A percentile compares a stretch with the other conserved stretches of the same genome.
Evolutionary conservation across 2,329 filamentous ascomycete genomes (phyloP).

Genomic region (Colletotrichum sp.): DNA sequence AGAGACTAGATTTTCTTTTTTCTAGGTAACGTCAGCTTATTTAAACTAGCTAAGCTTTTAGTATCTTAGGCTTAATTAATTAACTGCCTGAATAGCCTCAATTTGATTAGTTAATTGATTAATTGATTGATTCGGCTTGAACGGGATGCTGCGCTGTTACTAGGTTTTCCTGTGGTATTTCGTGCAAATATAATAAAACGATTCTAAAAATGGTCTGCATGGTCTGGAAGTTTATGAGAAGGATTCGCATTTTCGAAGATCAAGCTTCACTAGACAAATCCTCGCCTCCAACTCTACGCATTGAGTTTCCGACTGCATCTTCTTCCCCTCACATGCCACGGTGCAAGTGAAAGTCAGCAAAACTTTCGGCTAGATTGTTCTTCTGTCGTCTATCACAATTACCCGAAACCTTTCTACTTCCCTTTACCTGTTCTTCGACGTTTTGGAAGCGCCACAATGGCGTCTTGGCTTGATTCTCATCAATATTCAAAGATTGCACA

Average conservation of each 20-base stretch:
- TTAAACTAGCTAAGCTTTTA: no score
- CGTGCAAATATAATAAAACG: not conserved
- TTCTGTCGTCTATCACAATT: not conserved
- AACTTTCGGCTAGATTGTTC: not conserved
- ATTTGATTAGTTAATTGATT: no score
- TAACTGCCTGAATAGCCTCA: no score
- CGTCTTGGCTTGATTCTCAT: not conserved
- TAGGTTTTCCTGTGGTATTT: not conserved
- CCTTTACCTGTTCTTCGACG: not conserved
- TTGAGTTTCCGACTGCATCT: not conserved
- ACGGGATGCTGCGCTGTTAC: no score
- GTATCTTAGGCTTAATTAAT: no score
- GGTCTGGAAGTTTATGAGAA: not conserved
- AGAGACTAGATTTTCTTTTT: no score
- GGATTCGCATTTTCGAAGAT: not conserved
- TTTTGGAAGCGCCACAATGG: not conserved
- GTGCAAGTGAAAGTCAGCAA: not conserved
- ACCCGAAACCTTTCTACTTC: not conserved
- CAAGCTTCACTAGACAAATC: not conserved
- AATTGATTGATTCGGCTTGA: no score
- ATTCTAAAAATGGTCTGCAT: not conserved
- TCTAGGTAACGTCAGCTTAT: no score
- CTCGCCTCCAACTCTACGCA: not conserved
- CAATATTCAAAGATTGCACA: not conserved
- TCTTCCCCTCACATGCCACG: not conserved